phyloP scores from a whole-genome alignment of 805 yeast species.

The Huiozyma naganishii region DNA sequence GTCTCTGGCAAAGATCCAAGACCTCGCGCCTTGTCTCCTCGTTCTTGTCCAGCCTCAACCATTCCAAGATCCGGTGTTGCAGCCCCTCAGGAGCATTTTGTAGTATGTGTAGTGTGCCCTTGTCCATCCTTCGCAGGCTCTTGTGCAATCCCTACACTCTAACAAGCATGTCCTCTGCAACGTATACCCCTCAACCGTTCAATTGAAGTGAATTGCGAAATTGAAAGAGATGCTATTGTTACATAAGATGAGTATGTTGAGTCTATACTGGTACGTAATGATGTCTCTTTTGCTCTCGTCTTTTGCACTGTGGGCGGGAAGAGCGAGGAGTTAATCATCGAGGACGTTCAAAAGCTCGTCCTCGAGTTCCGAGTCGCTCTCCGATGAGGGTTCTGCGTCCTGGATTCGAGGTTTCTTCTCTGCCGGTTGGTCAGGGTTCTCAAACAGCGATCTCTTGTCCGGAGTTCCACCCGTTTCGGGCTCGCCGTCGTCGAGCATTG shows the following conservation, averaged over 20 bases:
- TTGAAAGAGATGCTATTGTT: too few relatives aligned
- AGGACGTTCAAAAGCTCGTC: constrained; percentile 24
- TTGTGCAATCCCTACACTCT: too few relatives aligned
- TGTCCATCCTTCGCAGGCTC: too few relatives aligned
- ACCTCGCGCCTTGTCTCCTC: constrained; percentile 49
- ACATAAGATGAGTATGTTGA: too few relatives aligned
- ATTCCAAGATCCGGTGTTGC: constrained; percentile 8
- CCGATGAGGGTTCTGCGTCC: constrained; percentile 7
- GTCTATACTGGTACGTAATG: too few relatives aligned
- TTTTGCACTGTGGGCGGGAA: too few relatives aligned
- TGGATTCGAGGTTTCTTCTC: not conserved
- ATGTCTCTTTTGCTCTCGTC: too few relatives aligned
- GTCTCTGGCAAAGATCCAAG: constrained; percentile 28
- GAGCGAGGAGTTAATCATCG: constrained; percentile 5
- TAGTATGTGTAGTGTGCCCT: too few relatives aligned
- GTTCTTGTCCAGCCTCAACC: constrained; percentile 28
- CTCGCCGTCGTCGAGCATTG: not conserved
- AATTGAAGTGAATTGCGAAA: too few relatives aligned
- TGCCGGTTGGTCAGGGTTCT: not conserved
- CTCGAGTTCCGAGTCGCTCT: constrained; percentile 23
- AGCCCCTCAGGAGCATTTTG: constrained; percentile 1
- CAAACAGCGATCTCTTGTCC: not conserved
- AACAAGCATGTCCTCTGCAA: constrained; percentile 7
- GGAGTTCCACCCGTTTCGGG: not conserved
- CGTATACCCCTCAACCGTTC: too few relatives aligned